Evolutionary conservation across 2,329 filamentous ascomycete species (phyloP).

Genomic region (Monilinia vaccinii-corymbosi): DNA sequence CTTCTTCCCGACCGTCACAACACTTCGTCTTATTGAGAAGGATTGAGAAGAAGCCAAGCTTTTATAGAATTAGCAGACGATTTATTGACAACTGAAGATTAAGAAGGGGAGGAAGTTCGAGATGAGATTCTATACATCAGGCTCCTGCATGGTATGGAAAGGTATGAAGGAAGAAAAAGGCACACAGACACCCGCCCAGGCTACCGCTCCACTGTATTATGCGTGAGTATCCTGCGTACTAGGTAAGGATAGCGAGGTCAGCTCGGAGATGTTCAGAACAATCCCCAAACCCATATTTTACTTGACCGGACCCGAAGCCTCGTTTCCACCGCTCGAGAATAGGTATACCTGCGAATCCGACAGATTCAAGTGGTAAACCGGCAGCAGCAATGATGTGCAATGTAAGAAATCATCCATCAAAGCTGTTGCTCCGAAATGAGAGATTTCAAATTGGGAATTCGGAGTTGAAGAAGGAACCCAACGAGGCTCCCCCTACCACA

Average conservation of each 20-base stretch:
- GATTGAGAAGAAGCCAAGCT: background rate
- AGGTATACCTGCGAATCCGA: background rate
- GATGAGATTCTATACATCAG: background rate
- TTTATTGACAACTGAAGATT: background rate
- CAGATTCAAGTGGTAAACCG: background rate
- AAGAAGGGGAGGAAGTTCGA: background rate
- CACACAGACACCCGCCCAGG: conserved; percentile 4
- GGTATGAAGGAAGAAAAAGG: background rate
- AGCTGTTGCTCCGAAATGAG: background rate
- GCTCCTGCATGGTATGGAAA: background rate
- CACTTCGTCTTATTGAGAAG: background rate
- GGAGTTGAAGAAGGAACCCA: background rate
- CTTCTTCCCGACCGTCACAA: background rate
- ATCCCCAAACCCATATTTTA: background rate
- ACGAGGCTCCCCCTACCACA: background rate
- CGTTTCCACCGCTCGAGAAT: background rate
- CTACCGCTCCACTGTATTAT: background rate
- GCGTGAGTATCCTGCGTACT: background rate
- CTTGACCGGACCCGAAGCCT: background rate
- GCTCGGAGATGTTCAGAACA: background rate
- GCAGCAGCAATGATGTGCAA: too few species aligned
- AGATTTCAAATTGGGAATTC: background rate
- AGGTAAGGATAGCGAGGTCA: background rate
- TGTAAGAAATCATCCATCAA: background rate
- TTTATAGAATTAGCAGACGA: background rate